Evolutionary conservation across 23 red algal genomes (phyloP).

Genomic region (Gracilaria vermiculophylla): DNA sequence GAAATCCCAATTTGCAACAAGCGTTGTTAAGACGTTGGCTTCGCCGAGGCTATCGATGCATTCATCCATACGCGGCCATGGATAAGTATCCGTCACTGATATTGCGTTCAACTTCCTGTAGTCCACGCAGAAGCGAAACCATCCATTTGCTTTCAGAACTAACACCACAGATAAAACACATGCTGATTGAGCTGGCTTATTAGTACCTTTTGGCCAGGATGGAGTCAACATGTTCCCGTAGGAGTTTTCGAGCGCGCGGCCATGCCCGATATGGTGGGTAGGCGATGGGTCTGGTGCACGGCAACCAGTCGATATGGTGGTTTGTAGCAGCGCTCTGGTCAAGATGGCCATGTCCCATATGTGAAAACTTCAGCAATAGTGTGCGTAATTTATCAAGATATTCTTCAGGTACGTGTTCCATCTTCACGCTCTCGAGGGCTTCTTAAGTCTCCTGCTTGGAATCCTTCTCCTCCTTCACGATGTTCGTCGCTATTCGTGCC

Average conservation of each 20-base stretch:
- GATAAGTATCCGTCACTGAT: constrained; percentile 10
- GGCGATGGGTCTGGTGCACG: background rate
- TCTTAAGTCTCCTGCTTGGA: too few relatives aligned
- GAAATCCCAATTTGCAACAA: constrained; percentile 14
- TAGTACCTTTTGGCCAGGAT: background rate
- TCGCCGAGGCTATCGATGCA: constrained; percentile 25
- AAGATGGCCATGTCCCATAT: background rate
- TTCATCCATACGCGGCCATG: constrained; percentile 10
- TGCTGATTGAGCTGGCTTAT: background rate
- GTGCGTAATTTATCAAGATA: background rate
- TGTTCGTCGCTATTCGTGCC: too few relatives aligned
- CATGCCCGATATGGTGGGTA: background rate
- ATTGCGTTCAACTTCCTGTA: constrained; percentile 7
- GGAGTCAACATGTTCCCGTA: background rate
- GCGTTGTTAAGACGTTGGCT: constrained; percentile 19
- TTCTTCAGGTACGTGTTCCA: too few relatives aligned
- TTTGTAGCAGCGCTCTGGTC: background rate
- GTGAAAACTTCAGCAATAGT: background rate
- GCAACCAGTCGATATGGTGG: background rate
- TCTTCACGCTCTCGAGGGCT: too few relatives aligned
- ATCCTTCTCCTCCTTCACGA: too few relatives aligned
- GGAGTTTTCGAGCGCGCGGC: background rate
- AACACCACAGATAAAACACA: constrained; percentile 10
- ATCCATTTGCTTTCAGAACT: background rate
- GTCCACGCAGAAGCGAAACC: constrained; percentile 33